phyloP scores from a whole-genome alignment of 352 stramenopile species.

The Vaucheria bursata region DNA sequence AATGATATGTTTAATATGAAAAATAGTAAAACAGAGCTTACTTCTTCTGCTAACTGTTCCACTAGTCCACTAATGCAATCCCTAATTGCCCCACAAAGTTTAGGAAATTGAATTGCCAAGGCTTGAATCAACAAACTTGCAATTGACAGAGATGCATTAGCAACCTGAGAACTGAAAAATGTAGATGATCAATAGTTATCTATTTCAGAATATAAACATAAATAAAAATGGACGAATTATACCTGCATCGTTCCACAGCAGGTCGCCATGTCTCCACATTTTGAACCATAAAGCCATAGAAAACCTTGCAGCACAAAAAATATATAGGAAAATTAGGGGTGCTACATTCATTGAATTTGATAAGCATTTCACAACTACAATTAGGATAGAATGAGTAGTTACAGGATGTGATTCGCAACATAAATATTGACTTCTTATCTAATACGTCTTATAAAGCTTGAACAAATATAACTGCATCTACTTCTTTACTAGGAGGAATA shows the following conservation, averaged over 20 bases:
- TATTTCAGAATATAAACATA: neutral
- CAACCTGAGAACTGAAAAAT: slow-evolving; percentile 15
- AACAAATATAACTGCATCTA: no score
- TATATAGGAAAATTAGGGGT: no score
- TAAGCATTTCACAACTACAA: no score
- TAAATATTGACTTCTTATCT: no score
- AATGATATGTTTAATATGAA: no score
- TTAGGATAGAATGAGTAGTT: no score
- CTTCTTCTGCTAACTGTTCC: slow-evolving; percentile 41
- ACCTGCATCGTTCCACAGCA: slow-evolving; percentile 33
- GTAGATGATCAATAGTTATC: neutral
- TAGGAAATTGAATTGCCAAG: slow-evolving; percentile 43
- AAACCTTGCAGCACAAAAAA: no score
- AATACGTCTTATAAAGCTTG: no score
- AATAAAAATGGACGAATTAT: neutral
- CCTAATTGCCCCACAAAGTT: slow-evolving; percentile 29
- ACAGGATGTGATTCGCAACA: no score
- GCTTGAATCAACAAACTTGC: slow-evolving; percentile 33
- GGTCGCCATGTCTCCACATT: slow-evolving; percentile 47
- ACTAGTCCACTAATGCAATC: slow-evolving; percentile 32
- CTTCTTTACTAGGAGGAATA: no score
- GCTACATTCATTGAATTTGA: no score
- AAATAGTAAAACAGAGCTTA: no score
- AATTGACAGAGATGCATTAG: slow-evolving; percentile 39
- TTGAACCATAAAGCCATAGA: slow-evolving; percentile 48